Evolutionary conservation across 139 green algal species (phyloP), one percentile per base, ranked within the genome.

Genomic region (Chlorella sp.): DNA sequence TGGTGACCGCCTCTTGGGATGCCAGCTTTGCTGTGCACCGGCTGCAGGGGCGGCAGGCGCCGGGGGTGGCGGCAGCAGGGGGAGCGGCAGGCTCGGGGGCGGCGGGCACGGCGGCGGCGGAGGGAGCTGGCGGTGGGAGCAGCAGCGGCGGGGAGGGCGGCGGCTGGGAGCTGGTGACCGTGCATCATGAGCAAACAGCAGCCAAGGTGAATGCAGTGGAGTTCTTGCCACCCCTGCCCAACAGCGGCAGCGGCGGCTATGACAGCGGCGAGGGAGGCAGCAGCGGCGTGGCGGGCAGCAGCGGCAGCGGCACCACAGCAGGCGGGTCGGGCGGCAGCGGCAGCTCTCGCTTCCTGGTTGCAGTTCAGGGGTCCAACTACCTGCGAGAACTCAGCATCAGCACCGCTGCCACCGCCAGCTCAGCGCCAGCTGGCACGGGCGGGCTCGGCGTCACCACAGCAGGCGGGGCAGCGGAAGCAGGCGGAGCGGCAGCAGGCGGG

Each of bases 1-100:
- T 95, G 32, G 89, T 87, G 2, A 91, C 80, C 24, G 92, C 40
- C 24, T 92, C 87, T 34, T 94, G 89, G 82, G 94, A 96, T 40
- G 61, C 91, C 21, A 91, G 73, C 2, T 66, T 95, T 32, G 88
- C 57, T 0, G 48, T 95, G 37, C 86, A 91, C 26, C 39, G 19
- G 36, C 24, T 87, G 73, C 64, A 81, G 39, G 48, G 79, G 30
- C 2, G 69, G 53, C 39, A 64, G 79, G 22, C 68, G 14, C 34
- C 71, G 30, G 88, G 71, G n/a, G 68, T 4, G 3, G 85, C 30
- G 21, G 57, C 76, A 24, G 78, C 86, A 32, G 15, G 0, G 61
- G 28, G 26, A 64, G 76, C 53, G 36, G 57, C 53, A 30, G 83
- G 64, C 18, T 16, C 30, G 12, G 16, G 42, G 4, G 42, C 32